These are phyloP conservation scores for Betula pendula DNA, from an alignment of 306 rosid genomes.

Conservation along the genomic window DNA sequence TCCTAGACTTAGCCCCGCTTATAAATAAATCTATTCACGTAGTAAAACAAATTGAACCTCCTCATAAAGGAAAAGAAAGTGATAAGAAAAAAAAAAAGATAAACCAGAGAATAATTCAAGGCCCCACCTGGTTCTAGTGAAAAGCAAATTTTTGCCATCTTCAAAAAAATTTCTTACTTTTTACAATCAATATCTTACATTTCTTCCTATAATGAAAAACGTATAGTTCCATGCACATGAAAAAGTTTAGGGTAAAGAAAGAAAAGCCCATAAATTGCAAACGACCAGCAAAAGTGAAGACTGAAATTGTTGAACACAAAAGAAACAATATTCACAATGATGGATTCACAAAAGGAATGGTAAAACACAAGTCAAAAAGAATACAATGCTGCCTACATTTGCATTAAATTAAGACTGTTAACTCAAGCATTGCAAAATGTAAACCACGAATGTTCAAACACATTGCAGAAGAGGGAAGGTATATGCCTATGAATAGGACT, in stretches of 20 bases:
- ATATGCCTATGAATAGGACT: constrained; percentile 1
- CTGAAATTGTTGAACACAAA: neutral
- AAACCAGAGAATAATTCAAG: neutral
- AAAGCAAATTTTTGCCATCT: neutral
- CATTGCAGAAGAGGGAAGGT: neutral
- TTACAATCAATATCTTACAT: neutral
- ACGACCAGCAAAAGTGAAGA: neutral
- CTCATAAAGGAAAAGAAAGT: neutral
- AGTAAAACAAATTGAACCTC: neutral
- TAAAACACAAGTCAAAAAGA: too few relatives aligned
- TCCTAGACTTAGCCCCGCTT: neutral
- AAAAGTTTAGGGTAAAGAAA: neutral
- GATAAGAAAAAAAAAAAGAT: neutral
- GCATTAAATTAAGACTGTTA: neutral
- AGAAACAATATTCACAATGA: neutral
- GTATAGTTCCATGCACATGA: neutral
- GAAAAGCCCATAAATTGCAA: neutral
- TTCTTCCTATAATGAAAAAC: neutral
- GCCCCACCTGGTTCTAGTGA: neutral
- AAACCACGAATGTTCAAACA: neutral
- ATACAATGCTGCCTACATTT: too few relatives aligned
- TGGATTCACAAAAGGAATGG: neutral
- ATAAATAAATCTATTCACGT: neutral
- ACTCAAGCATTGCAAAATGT: neutral
- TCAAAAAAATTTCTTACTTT: neutral